Conservation (phyloP, 257 asterid genomes). For the Cruciata laevipes region DNA sequence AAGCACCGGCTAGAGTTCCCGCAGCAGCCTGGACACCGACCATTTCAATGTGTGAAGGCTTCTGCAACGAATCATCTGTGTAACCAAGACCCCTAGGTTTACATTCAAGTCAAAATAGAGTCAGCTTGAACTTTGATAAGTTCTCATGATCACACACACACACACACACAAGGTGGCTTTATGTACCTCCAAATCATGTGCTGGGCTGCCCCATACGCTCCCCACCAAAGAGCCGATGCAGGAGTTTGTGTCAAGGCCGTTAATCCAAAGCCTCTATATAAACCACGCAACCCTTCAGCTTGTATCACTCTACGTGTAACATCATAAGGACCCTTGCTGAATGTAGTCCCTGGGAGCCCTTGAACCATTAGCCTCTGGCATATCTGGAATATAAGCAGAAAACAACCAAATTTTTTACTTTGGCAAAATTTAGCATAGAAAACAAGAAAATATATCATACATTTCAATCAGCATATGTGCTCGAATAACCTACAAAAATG, state of each 20-base stretch:
- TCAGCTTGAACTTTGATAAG: background rate
- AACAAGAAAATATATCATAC: background rate
- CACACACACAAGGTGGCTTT: background rate
- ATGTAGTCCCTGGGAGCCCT: constrained; percentile 73
- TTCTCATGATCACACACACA: background rate
- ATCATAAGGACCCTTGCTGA: constrained; percentile 72
- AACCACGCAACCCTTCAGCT: constrained; percentile 77
- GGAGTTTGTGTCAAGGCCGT: constrained; percentile 72
- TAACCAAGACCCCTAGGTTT: constrained; percentile 57
- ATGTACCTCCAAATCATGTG: constrained; percentile 76
- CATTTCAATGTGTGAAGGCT: constrained; percentile 69
- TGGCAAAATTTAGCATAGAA: too few species aligned
- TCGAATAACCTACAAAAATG: too few species aligned
- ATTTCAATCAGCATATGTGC: background rate
- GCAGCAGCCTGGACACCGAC: constrained; percentile 79
- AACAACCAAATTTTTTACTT: too few species aligned
- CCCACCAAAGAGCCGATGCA: constrained; percentile 99
- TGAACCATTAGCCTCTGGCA: constrained; percentile 96
- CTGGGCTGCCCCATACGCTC: constrained; percentile 82
- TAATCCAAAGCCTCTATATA: constrained; percentile 88
- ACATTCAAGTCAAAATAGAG: background rate
- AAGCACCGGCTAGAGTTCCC: constrained; percentile 81
- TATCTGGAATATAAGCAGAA: constrained; percentile 23
- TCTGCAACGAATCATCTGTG: constrained; percentile 44
- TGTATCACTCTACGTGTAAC: constrained; percentile 47